Evolutionary conservation across 768 basidiomycete genomes (phyloP).

Genomic region (Amanita pallidorosea): DNA sequence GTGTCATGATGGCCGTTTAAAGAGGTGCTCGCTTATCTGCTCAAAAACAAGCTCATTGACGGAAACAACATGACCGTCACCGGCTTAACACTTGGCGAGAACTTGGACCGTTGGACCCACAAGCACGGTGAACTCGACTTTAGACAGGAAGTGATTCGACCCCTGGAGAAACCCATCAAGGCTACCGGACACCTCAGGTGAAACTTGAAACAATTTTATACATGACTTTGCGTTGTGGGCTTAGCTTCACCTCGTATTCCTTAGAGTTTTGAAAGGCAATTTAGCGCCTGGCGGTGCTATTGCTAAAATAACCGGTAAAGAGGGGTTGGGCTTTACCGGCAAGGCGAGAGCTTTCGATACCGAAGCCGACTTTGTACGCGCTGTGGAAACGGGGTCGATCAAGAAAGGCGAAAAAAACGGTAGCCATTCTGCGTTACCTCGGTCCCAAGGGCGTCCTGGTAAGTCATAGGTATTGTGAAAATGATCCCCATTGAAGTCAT

Average conservation of each 20-base stretch:
- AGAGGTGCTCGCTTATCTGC: constrained; percentile 81
- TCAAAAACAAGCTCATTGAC: constrained; percentile 83
- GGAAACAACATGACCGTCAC: constrained; percentile 90
- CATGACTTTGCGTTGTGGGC: neutral
- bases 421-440: constrained; percentile 89
- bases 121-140: constrained; percentile 67
- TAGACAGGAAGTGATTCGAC: constrained; percentile 79
- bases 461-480: no score
- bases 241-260: constrained; percentile 3
- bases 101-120: constrained; percentile 82
- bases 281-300: constrained; percentile 95
- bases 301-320: constrained; percentile 94
- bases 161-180: constrained; percentile 83
- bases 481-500: no score
- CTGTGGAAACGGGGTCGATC: constrained; percentile 81
- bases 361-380: constrained; percentile 80
- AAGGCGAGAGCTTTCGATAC: constrained; percentile 90
- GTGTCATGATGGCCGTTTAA: constrained; percentile 2
- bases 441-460: constrained; percentile 95
- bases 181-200: constrained; percentile 83
- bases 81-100: constrained; percentile 83
- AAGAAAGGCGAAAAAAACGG: constrained; percentile 95
- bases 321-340: constrained; percentile 76
- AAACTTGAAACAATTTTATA: constrained; percentile 10
- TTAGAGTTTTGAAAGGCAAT: constrained; percentile 83